Percentiles rank a stretch among this genome's conserved stretches.
Conservation (phyloP, 805 yeast species). For the Groenewaldozyma tartarivorans region DNA sequence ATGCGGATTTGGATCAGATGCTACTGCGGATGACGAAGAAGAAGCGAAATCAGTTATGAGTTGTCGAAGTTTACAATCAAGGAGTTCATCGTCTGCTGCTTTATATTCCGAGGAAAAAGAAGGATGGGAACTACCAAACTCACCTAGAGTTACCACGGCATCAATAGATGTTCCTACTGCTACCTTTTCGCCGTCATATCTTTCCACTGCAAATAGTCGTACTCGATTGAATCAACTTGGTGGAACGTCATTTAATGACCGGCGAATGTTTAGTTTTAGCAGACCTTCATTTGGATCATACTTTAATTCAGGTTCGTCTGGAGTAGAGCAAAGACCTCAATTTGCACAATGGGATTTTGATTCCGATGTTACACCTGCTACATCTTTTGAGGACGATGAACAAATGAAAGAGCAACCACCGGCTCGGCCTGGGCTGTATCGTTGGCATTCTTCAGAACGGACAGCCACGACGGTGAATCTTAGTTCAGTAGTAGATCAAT, state of each 20-base stretch:
- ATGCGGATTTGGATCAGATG: neutral
- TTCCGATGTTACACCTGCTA: conserved; percentile 3
- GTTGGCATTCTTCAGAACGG: conserved; percentile 10
- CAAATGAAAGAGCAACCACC: too few relatives aligned
- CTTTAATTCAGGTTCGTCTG: too few relatives aligned
- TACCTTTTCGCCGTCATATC: neutral
- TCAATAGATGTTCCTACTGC: neutral
- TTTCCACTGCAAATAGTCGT: neutral
- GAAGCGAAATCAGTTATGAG: neutral
- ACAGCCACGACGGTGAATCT: conserved; percentile 8
- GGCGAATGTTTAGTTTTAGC: too few relatives aligned
- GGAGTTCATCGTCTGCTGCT: neutral
- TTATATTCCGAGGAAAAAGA: conserved; percentile 3
- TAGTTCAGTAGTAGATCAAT: neutral
- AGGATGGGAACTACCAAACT: conserved; percentile 18
- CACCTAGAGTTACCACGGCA: neutral
- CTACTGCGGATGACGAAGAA: neutral
- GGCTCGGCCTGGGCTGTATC: conserved; percentile 6
- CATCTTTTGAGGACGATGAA: conserved; percentile 6
- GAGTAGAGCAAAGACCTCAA: too few relatives aligned
- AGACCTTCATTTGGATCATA: too few relatives aligned
- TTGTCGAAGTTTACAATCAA: conserved; percentile 1
- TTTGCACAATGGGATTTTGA: too few relatives aligned
- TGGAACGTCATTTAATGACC: too few relatives aligned
- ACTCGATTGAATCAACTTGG: too few relatives aligned